phyloP scores from a whole-genome alignment of 371 early-diverging fungal species.

The Lichtheimia ramosa region DNA sequence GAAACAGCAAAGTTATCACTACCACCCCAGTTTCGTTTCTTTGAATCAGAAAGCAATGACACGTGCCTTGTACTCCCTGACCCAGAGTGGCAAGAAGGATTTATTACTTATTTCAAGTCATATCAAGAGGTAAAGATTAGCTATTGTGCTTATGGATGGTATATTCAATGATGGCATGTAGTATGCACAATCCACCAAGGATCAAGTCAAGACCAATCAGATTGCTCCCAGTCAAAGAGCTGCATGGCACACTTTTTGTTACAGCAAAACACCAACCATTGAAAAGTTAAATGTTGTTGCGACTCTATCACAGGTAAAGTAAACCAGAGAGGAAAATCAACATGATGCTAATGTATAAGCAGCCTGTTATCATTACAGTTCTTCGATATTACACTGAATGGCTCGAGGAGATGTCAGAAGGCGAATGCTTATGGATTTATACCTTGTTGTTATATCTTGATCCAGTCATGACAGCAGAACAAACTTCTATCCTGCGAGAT shows the following conservation, averaged over 20 bases:
- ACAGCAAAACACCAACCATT: slow-evolving; percentile 4
- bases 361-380: slow-evolving; percentile 14
- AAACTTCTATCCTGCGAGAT: slow-evolving; percentile 32
- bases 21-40: slow-evolving; percentile 30
- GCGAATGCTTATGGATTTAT: slow-evolving; percentile 30
- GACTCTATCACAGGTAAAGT: slow-evolving; percentile 21
- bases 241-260: slow-evolving; percentile 17
- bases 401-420: slow-evolving; percentile 16
- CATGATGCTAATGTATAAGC: too few relatives aligned
- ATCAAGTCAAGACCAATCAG: not conserved
- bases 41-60: not conserved
- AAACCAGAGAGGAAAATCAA: too few relatives aligned
- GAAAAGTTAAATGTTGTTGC: slow-evolving; percentile 6
- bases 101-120: slow-evolving; percentile 20
- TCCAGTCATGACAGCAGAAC: slow-evolving; percentile 37
- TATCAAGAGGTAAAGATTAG: slow-evolving; percentile 29
- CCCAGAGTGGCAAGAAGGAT: slow-evolving; percentile 29
- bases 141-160: not conserved
- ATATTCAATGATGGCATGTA: slow-evolving; percentile 2
- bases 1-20: slow-evolving; percentile 16
- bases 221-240: not conserved
- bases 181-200: not conserved
- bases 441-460: slow-evolving; percentile 36
- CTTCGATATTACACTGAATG: slow-evolving; percentile 28
- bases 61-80: slow-evolving; percentile 11